phyloP scores from a whole-genome alignment of 305 asterid species.

The Fraxinus nigra region DNA sequence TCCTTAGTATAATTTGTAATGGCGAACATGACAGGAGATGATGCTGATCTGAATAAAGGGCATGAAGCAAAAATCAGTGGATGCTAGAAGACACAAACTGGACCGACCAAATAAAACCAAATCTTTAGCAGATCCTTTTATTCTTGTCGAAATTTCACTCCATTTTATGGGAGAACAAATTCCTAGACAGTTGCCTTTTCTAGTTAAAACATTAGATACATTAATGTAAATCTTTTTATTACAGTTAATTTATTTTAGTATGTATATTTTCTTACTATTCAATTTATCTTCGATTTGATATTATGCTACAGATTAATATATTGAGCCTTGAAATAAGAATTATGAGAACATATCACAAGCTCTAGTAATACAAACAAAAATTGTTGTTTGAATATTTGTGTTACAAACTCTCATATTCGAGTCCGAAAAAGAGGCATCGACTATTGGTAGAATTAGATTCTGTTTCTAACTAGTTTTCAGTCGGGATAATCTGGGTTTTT shows the following conservation, averaged over 20 bases:
- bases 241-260: conserved; percentile 27
- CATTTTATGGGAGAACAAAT: conserved; percentile 21
- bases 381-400: not conserved
- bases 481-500: not conserved
- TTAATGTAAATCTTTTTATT: conserved; percentile 26
- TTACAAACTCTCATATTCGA: not conserved
- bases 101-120: conserved; percentile 34
- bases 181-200: conserved; percentile 25
- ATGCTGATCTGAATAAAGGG: conserved; percentile 7
- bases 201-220: not conserved
- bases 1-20: not conserved
- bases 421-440: not conserved
- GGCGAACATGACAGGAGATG: not conserved
- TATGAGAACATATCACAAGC: not conserved
- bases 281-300: conserved; percentile 17
- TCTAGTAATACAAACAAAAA: not conserved
- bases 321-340: not conserved
- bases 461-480: too few relatives aligned
- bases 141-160: conserved; percentile 20
- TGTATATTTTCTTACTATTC: conserved; percentile 14
- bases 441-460: too few relatives aligned
- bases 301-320: not conserved
- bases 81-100: conserved; percentile 13
- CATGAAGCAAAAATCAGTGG: conserved; percentile 9
- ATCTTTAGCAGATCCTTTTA: conserved; percentile 29